These are phyloP conservation scores for Sphagnum contortum DNA, from an alignment of 225 moss, liverwort and hornwort genomes.

Conservation along the genomic window DNA sequence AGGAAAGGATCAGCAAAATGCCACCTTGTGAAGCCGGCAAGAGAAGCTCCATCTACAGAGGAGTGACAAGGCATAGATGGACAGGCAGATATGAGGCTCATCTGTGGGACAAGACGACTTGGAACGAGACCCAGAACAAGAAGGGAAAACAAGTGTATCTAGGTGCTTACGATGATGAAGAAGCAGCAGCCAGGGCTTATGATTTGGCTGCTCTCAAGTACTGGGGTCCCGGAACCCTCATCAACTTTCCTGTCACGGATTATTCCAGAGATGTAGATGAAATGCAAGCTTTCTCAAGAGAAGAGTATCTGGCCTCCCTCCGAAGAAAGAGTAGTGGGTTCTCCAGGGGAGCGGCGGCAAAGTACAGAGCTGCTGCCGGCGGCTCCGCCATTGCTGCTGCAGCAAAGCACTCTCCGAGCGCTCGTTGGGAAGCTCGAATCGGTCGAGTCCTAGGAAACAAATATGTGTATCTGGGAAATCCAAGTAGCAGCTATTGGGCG, in stretches of 20 bases:
- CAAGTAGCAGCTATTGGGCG: conserved; percentile 33
- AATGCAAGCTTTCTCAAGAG: conserved; percentile 79
- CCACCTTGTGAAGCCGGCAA: conserved; percentile 85
- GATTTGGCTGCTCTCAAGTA: conserved; percentile 89
- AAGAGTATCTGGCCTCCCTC: conserved; percentile 75
- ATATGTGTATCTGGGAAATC: conserved; percentile 71
- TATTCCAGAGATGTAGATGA: conserved; percentile 82
- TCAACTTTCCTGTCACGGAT: conserved; percentile 79
- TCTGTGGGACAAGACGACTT: conserved; percentile 90
- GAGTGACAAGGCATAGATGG: conserved; percentile 88
- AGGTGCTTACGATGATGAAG: conserved; percentile 90
- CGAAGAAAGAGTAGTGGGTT: conserved; percentile 77
- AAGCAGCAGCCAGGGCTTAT: conserved; percentile 82
- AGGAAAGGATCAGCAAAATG: conserved; percentile 92
- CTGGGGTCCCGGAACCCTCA: conserved; percentile 85
- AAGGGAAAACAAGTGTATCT: conserved; percentile 77
- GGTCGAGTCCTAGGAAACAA: conserved; percentile 86
- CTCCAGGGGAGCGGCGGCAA: conserved; percentile 57
- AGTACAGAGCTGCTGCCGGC: conserved; percentile 47
- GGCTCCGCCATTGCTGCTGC: too few relatives aligned
- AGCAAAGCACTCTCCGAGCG: conserved; percentile 58
- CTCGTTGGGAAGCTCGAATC: conserved; percentile 81
- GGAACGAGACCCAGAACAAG: conserved; percentile 89
- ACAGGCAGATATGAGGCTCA: conserved; percentile 92
- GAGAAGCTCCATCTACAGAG: conserved; percentile 82